Conservation (phyloP, 2,329 filamentous ascomycete genomes). For the Aotearoamyces nothofagi region DNA sequence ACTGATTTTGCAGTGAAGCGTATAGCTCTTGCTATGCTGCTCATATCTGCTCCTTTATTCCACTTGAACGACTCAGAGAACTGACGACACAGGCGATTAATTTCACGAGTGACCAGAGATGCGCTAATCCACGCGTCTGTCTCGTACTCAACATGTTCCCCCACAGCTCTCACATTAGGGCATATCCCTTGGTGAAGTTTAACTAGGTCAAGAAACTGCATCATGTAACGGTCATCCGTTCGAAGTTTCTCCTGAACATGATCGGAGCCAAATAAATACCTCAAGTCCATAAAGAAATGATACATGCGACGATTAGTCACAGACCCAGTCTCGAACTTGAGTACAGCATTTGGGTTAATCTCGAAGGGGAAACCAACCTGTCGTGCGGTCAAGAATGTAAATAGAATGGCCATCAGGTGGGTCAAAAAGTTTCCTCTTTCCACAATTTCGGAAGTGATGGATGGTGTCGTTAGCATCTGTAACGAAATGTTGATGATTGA, state of each 20-base stretch:
- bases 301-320: slow-evolving; percentile 93
- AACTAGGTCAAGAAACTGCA: slow-evolving; percentile 90
- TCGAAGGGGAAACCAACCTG: slow-evolving; percentile 92
- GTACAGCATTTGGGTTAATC: slow-evolving; percentile 68
- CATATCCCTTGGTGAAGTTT: slow-evolving; percentile 96
- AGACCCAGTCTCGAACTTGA: slow-evolving; percentile 87
- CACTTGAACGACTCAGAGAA: slow-evolving; percentile 76
- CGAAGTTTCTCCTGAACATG: slow-evolving; percentile 79
- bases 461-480: slow-evolving; percentile 92
- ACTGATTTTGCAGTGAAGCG: slow-evolving; percentile 64
- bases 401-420: slow-evolving; percentile 87
- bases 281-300: slow-evolving; percentile 91
- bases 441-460: slow-evolving; percentile 90
- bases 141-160: slow-evolving; percentile 96
- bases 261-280: slow-evolving; percentile 76
- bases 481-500: slow-evolving; percentile 96
- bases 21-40: slow-evolving; percentile 55
- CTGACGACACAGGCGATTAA: slow-evolving; percentile 81
- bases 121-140: slow-evolving; percentile 97
- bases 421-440: slow-evolving; percentile 92
- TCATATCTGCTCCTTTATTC: slow-evolving; percentile 45
- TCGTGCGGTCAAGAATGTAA: slow-evolving; percentile 89
- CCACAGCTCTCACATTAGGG: slow-evolving; percentile 79
- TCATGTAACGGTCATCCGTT: slow-evolving; percentile 69
- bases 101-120: slow-evolving; percentile 83